These are phyloP conservation scores for Coemansia sp. DNA, from an alignment of 192 early-diverging fungal species.

Conservation along the genomic window DNA sequence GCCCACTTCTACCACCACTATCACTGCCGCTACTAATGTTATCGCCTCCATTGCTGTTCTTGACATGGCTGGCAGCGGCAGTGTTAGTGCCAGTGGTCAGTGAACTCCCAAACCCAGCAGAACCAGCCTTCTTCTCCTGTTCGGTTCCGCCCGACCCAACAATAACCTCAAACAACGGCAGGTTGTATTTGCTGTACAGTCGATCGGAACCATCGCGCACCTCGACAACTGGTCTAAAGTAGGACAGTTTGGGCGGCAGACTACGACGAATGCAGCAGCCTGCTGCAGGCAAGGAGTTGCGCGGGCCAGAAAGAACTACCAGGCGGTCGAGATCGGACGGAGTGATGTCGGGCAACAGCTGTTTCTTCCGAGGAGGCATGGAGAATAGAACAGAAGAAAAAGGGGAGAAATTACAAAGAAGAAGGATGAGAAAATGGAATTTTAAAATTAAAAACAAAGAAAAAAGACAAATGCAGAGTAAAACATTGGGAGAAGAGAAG, in stretches of 20 bases:
- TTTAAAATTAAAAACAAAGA: too few relatives aligned
- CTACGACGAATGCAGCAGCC: slow-evolving; percentile 10
- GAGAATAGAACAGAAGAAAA: neutral
- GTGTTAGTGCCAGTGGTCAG: neutral
- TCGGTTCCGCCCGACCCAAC: neutral
- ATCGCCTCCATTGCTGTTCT: neutral
- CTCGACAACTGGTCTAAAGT: slow-evolving; percentile 34
- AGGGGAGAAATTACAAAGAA: neutral
- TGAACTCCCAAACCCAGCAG: neutral
- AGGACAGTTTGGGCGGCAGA: slow-evolving; percentile 8
- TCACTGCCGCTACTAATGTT: neutral
- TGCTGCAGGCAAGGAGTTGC: slow-evolving; percentile 16
- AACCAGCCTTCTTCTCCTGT: neutral
- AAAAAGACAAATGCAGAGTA: neutral
- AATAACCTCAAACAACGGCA: slow-evolving; percentile 40
- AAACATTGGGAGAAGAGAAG: neutral
- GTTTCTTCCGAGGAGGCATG: neutral
- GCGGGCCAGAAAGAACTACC: slow-evolving; percentile 31
- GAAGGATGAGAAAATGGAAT: neutral
- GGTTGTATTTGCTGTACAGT: slow-evolving; percentile 32
- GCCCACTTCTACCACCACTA: slow-evolving; percentile 13
- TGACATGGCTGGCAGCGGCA: too few relatives aligned
- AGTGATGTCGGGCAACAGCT: slow-evolving; percentile 2
- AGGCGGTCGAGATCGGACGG: slow-evolving; percentile 32
- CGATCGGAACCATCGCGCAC: slow-evolving; percentile 30